Conservation (phyloP, 305 asterid species). For the Fraxinus sp. region DNA sequence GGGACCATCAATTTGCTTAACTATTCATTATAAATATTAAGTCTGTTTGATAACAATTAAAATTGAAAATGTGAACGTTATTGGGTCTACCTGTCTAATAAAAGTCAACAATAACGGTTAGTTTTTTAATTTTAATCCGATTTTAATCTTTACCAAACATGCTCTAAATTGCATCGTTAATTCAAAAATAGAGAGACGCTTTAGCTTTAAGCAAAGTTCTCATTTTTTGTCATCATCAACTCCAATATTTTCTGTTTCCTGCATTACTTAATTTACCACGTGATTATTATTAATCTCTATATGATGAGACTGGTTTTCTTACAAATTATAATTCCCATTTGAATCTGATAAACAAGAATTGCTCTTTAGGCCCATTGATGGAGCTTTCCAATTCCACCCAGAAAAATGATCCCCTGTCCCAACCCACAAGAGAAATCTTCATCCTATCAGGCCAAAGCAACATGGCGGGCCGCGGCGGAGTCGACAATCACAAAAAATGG, state of each 20-base stretch:
- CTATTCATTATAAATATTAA: no score
- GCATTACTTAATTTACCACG: no score
- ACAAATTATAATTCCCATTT: neutral
- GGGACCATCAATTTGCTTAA: neutral
- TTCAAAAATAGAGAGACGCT: neutral
- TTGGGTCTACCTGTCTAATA: no score
- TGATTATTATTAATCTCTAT: no score
- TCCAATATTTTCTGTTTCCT: no score
- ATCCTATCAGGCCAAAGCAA: slow-evolving; percentile 92
- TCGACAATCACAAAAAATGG: slow-evolving; percentile 54
- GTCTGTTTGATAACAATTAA: no score
- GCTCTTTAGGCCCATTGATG: slow-evolving; percentile 9
- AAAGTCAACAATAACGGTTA: no score
- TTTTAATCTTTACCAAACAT: no score
- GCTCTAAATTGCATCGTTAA: neutral
- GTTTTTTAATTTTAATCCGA: no score
- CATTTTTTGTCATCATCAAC: no score
- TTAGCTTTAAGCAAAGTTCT: neutral
- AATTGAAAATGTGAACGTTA: no score
- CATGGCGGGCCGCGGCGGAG: slow-evolving; percentile 98
- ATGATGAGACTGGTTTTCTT: no score
- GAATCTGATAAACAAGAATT: neutral
- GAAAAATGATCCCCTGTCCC: slow-evolving; percentile 30
- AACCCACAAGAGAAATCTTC: slow-evolving; percentile 51
- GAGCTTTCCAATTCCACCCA: slow-evolving; percentile 22